These are phyloP conservation scores for Aspergillus steynii DNA, from an alignment of 495 filamentous ascomycete genomes.

Conservation along the genomic window DNA sequence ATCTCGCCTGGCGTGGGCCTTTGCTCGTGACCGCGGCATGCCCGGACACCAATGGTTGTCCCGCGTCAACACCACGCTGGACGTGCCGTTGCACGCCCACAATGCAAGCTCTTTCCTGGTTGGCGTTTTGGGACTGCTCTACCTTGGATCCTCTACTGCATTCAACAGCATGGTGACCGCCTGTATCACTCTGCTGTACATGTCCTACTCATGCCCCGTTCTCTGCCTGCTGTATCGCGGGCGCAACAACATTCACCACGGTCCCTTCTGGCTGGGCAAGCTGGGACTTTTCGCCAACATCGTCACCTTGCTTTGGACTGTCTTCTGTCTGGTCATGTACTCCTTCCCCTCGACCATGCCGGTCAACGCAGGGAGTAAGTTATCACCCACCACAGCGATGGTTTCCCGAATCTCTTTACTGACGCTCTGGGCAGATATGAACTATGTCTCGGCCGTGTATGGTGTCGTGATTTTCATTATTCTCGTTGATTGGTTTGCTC, in stretches of 20 bases:
- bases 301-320: conserved; percentile 50
- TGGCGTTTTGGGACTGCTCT: conserved; percentile 52
- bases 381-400: background rate
- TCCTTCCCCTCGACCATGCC: conserved; percentile 43
- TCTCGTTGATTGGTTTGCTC: conserved; percentile 45
- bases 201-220: conserved; percentile 53
- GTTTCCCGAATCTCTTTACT: background rate
- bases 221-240: conserved; percentile 49
- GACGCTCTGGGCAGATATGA: conserved; percentile 45
- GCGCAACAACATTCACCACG: conserved; percentile 51
- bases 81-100: conserved; percentile 57
- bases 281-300: conserved; percentile 46
- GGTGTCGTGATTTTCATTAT: conserved; percentile 45
- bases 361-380: conserved; percentile 35
- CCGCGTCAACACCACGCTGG: conserved; percentile 49
- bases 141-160: conserved; percentile 51
- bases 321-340: conserved; percentile 57
- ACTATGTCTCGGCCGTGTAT: conserved; percentile 57
- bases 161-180: conserved; percentile 60
- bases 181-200: conserved; percentile 52
- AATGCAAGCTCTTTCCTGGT: conserved; percentile 49
- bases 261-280: conserved; percentile 43
- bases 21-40: conserved; percentile 58
- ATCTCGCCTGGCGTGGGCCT: conserved; percentile 59
- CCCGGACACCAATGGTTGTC: conserved; percentile 48